These are phyloP conservation scores for Penicillium freii DNA, from an alignment of 2,329 filamentous ascomycete genomes.

Conservation along the genomic window DNA sequence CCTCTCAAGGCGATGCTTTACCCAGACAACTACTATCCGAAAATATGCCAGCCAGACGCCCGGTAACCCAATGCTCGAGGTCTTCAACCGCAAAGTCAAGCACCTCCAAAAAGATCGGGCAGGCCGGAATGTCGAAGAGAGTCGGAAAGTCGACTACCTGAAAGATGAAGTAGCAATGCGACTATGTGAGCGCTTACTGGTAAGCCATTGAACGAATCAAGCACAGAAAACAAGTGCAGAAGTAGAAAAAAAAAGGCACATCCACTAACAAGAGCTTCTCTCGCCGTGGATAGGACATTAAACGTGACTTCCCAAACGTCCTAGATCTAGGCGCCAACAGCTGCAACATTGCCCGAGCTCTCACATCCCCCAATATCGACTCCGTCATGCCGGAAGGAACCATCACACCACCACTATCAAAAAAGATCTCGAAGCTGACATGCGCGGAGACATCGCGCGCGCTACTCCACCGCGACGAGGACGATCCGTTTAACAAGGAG, in stretches of 20 bases:
- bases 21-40: conserved; percentile 33
- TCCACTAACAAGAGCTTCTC: conserved; percentile 1
- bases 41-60: conserved; percentile 75
- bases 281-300: conserved; percentile 66
- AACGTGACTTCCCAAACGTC: conserved; percentile 76
- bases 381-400: conserved; percentile 42
- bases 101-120: conserved; percentile 89
- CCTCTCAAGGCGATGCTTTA: conserved; percentile 17
- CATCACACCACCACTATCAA: conserved; percentile 57
- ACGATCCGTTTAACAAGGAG: conserved; percentile 64
- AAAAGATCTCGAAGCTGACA: conserved; percentile 69
- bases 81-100: conserved; percentile 88
- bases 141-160: conserved; percentile 83
- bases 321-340: conserved; percentile 94
- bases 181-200: conserved; percentile 79
- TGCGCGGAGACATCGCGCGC: conserved; percentile 77
- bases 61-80: conserved; percentile 74
- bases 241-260: not conserved
- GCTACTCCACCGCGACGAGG: conserved; percentile 75
- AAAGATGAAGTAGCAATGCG: conserved; percentile 87
- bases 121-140: conserved; percentile 65
- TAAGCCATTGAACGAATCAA: conserved; percentile 39
- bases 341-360: conserved; percentile 84
- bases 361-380: conserved; percentile 68
- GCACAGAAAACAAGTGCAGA: not conserved